Base-by-base conservation (phyloP, 345 rosid species). In the Sonneratia caseolaris region DNA sequence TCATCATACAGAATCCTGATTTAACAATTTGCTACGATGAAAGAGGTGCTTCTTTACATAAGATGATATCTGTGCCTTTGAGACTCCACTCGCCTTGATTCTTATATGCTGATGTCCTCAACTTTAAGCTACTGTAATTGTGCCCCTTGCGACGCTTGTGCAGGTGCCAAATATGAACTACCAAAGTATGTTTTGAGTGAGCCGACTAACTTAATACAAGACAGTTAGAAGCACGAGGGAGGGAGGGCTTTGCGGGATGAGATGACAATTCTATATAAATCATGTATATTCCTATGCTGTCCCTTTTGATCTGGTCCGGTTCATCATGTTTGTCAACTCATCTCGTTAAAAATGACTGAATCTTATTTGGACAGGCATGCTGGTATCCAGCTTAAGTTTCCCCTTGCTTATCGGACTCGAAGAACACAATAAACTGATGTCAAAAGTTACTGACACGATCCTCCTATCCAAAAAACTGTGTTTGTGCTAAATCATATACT, bases 91-190 rank as follows among this genome's bases (percentile, higher is more conserved):
- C 10, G 47, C 40, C 47, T 3, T 21, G 18, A 35, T 37, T 35
- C 12, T 8, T 2, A 42, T 49, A 13, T 40, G 35, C 64, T 57
- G 32, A 57, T 57, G 24, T 55, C 24, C 35, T 32, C 32, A 8
- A 57, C 19, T 27, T 13, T 59, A 59, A 59, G 64, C 32, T 27
- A 27, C 37, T 62, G 7, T 32, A 12, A 62, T 32, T 62, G 32
- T 57, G 64, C 64, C 64, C n/a, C 13, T 7, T 62, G 66, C 18
- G 9, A 62, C 19, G 3, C 38, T 24, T 47, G 74, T 79, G 78
- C 90, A 95, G 99, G 96, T 81, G 93, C 96, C 65, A 95, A 89
- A 74, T 95, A 95, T 79, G 97, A 95, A 76, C 86, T 89, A 19
- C 99, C 99, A 37, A 95, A 87, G 85, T 90, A 92, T 76, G 97